Evolutionary conservation across 441 rosid genomes (phyloP), one percentile per base, ranked within the genome.

Genomic region (Jatropha multifida): DNA sequence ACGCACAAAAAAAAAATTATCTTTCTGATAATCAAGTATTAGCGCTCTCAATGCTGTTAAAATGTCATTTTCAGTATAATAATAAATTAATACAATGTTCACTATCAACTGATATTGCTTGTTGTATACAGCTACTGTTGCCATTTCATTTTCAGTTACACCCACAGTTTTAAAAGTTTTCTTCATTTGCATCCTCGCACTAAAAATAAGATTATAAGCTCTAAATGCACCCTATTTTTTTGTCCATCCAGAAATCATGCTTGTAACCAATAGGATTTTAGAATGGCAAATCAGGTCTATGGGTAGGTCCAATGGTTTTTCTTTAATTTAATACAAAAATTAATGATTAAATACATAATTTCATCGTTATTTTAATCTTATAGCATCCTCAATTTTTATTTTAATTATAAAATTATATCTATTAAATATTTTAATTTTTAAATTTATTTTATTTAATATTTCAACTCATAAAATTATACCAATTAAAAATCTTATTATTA

Each of bases 1-100:
- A 55, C 64, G 0, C 5, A 5, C 38, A 4, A 23, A 60, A 60
- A 14, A 32, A 37, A 17, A n/a, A n/a, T n/a, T n/a, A n/a, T n/a
- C n/a, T n/a, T 14, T 38, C 38, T 55, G 32, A 54, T 18, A 55
- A 70, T 38, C 4, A 55, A 37, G 49, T 3, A 20, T 55, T 55
- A 70, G 51, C 2, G 20, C 38, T 71, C 23, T 71, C 18, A 37
- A 56, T 54, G 74, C 38, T 54, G 82, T 71, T 71, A 74, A 76
- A 62, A 40, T 10, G 81, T 81, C 82, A 41, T 71, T 78, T 61
- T 81, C 84, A 65, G 8, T 9, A 7, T 40, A 41, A 20, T 20
- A 46, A 6, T n/a, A 48, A 59, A n/a, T n/a, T 44, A 17, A 38
- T 13, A 51, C 54, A 44, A 27, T 51, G 46, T 44, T 26, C 27